Evolutionary conservation across 192 early-diverging fungal species (phyloP), one percentile per base, ranked within the genome.

Genomic region (Entomortierella parvispora): DNA sequence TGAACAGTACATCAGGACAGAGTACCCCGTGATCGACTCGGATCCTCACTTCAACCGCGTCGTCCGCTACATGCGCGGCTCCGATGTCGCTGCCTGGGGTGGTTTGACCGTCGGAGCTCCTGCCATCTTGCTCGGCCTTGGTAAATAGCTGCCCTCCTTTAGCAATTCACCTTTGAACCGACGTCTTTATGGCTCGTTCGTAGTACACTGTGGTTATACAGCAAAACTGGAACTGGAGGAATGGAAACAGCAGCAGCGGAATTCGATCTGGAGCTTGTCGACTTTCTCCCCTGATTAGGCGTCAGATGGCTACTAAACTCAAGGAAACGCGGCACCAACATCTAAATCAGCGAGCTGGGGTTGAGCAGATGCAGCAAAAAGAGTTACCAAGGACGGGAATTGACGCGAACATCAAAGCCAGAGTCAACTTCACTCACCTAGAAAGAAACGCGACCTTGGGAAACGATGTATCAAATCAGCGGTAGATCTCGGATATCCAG

Each of bases 1-100:
- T 54, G 80, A 81, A 44, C 77, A 83, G 70, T 69, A 79, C 62
- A 62, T 83, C 62, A 71, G 86, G 52, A 80, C 87, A 17, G 88
- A 92, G 47, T 96, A 92, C 84, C 90, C 88, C 34, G 86, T 95
- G 72, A 94, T 99, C 69, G 94, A 92, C 81, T 90, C 88, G 53
- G 93, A 99, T 72, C 97, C 97, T 26, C 93, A 96, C 75, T 92
- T 99, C 78, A 84, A 72, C 68, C 89, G 94, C 51, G 93, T 99
- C 2, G 85, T 99, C 59, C 81, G 92, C 44, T 99, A 97, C 87
- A 93, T 99, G 77, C 90, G 97, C 52, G 68, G 88, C 37, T 85
- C 86, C 17, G 97, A 99, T 82, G 90, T 91, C 63, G 86, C 76
- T 43, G 67, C 86, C 45, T 85, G 87, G 81, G 90, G 82, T 48